Percentiles rank a stretch among this genome's conserved stretches.
Conservation (phyloP, 2,329 filamentous ascomycete genomes). For the Phaeosphaeria sp. region DNA sequence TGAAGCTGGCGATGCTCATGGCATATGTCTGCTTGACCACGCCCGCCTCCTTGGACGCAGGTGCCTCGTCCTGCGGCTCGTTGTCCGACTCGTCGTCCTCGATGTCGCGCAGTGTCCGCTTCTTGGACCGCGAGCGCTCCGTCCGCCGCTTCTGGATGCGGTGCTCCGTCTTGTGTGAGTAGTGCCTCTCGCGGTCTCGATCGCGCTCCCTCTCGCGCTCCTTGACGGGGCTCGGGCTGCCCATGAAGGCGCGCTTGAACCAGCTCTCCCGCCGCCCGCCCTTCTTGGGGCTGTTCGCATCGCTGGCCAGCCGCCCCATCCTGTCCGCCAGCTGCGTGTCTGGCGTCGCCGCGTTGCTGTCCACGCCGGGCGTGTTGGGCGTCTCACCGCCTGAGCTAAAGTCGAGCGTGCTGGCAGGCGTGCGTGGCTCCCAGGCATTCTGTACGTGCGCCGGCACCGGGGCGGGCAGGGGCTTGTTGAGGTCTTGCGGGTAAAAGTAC, state of each 20-base stretch:
- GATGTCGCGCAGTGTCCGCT: constrained; percentile 21
- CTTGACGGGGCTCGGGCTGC: constrained; percentile 49
- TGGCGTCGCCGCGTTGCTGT: constrained; percentile 52
- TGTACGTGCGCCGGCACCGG: constrained; percentile 42
- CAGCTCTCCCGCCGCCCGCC: constrained; percentile 37
- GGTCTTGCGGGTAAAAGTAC: constrained; percentile 53
- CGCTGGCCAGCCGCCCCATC: constrained; percentile 35
- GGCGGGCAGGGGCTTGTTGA: constrained; percentile 42
- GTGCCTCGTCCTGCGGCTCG: constrained; percentile 1
- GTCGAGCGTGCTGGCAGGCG: constrained; percentile 46
- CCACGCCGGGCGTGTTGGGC: constrained; percentile 53
- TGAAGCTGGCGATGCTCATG: constrained; percentile 55
- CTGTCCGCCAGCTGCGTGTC: constrained; percentile 42
- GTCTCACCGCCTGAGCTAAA: constrained; percentile 59
- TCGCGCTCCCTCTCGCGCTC: constrained; percentile 30
- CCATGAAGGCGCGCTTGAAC: constrained; percentile 31
- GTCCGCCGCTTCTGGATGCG: constrained; percentile 44
- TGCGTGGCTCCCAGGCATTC: constrained; percentile 45
- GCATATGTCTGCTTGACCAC: constrained; percentile 28
- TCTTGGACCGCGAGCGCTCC: constrained; percentile 32
- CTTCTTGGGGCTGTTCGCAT: constrained; percentile 43
- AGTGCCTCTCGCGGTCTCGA: constrained; percentile 28
- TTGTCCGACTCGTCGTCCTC: constrained; percentile 33
- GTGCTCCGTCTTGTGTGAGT: constrained; percentile 48
- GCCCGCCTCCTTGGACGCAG: constrained; percentile 7